These are phyloP conservation scores for Globisporangium polare DNA, from an alignment of 352 stramenopile species.

Conservation along the genomic window DNA sequence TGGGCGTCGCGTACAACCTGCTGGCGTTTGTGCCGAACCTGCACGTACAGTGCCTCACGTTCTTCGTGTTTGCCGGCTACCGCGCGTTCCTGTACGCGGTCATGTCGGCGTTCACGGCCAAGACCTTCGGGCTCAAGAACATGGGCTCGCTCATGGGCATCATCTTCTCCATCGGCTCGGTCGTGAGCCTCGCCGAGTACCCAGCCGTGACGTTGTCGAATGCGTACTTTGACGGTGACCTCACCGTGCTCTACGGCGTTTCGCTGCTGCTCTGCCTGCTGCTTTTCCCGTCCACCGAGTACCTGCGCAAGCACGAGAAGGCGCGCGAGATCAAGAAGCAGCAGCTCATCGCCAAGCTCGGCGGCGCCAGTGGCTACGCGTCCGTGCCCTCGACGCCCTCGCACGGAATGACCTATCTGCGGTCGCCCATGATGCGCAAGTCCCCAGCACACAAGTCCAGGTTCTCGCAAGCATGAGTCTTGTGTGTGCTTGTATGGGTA, in stretches of 20 bases:
- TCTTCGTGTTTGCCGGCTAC: constrained; percentile 81
- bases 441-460: constrained; percentile 8
- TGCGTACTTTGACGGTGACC: constrained; percentile 44
- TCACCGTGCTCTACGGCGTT: constrained; percentile 45
- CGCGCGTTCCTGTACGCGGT: constrained; percentile 85
- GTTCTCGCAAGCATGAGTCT: constrained; percentile 8
- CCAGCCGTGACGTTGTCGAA: constrained; percentile 76
- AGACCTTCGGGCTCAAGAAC: constrained; percentile 85
- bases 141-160: constrained; percentile 80
- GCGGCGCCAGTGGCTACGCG: neutral
- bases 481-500: neutral
- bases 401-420: constrained; percentile 51
- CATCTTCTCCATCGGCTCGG: constrained; percentile 72
- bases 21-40: constrained; percentile 66
- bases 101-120: constrained; percentile 83
- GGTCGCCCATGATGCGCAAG: constrained; percentile 34
- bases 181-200: constrained; percentile 78
- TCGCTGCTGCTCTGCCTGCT: constrained; percentile 48
- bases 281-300: constrained; percentile 63
- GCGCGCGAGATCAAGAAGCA: constrained; percentile 35
- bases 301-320: constrained; percentile 49
- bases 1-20: constrained; percentile 73
- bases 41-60: constrained; percentile 59
- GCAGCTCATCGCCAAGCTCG: constrained; percentile 23
- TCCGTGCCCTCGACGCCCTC: constrained; percentile 17